These are phyloP conservation scores for Phaffia rhodozyma DNA, from an alignment of 1,284 basidiomycete genomes.

Conservation along the genomic window DNA sequence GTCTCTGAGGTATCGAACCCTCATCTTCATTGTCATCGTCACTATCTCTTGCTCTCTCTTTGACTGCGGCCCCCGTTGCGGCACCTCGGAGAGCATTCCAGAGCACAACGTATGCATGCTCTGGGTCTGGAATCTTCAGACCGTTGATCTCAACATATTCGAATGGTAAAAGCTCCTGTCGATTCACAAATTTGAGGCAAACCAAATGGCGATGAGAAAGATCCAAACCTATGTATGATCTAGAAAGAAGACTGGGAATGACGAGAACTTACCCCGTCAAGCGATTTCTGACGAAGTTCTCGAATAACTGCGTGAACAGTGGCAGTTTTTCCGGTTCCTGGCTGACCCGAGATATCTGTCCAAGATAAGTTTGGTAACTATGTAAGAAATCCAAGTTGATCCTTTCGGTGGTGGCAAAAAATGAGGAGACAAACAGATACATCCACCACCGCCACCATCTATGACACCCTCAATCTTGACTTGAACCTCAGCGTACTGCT, in stretches of 20 bases:
- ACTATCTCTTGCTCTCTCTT: slow-evolving; percentile 44
- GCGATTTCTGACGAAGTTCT: slow-evolving; percentile 75
- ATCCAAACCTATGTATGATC: neutral
- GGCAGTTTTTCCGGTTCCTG: slow-evolving; percentile 96
- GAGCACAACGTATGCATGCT: slow-evolving; percentile 69
- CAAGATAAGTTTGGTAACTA: neutral
- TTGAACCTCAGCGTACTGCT: slow-evolving; percentile 70
- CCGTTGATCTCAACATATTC: slow-evolving; percentile 98
- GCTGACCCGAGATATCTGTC: slow-evolving; percentile 88
- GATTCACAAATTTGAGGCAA: neutral
- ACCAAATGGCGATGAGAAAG: neutral
- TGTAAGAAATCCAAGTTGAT: too few relatives aligned
- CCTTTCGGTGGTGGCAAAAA: too few relatives aligned
- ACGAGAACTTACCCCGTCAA: slow-evolving; percentile 46
- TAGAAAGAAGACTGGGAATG: slow-evolving; percentile 24
- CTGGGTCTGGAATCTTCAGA: slow-evolving; percentile 69
- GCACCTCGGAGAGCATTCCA: slow-evolving; percentile 59
- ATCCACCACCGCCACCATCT: slow-evolving; percentile 86
- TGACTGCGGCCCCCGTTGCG: slow-evolving; percentile 42
- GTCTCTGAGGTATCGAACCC: neutral
- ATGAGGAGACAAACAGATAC: slow-evolving; percentile 59
- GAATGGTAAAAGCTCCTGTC: slow-evolving; percentile 79
- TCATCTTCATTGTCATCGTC: neutral
- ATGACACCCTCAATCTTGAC: slow-evolving; percentile 70
- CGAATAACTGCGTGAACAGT: slow-evolving; percentile 87